Conservation (phyloP, 148 eudicot genomes). For the Rhododendron molle region DNA sequence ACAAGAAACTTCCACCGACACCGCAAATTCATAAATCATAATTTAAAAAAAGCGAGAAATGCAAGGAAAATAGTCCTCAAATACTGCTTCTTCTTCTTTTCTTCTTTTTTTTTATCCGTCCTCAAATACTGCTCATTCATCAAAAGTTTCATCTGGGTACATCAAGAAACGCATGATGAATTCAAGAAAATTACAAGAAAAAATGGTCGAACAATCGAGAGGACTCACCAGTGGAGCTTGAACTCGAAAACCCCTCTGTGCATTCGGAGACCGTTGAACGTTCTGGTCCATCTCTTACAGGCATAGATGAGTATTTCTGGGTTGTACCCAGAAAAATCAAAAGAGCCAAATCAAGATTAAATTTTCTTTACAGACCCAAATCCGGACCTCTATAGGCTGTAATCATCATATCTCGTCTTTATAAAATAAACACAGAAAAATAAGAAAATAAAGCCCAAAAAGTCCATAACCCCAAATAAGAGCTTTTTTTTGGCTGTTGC, state of each 20-base stretch:
- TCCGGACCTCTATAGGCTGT: constrained; percentile 13
- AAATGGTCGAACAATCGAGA: constrained; percentile 4
- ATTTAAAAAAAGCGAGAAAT: background rate
- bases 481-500: constrained; percentile 8
- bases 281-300: constrained; percentile 32
- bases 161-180: background rate
- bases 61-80: background rate
- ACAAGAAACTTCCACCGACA: background rate
- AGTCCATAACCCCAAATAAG: constrained; percentile 2
- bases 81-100: too few species aligned
- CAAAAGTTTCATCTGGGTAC: constrained; percentile 22
- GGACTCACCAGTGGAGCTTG: constrained; percentile 77
- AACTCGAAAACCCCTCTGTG: constrained; percentile 60
- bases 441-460: background rate
- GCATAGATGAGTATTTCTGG: background rate
- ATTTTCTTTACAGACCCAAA: constrained; percentile 4
- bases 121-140: constrained; percentile 1
- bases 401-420: constrained; percentile 19
- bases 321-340: constrained; percentile 5
- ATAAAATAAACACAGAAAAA: background rate
- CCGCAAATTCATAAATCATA: background rate
- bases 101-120: too few species aligned
- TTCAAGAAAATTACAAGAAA: background rate
- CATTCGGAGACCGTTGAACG: constrained; percentile 39
- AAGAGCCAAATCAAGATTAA: background rate